phyloP scores from a whole-genome alignment of 2,329 filamentous ascomycete genomes.

The Onygenales sp. region DNA sequence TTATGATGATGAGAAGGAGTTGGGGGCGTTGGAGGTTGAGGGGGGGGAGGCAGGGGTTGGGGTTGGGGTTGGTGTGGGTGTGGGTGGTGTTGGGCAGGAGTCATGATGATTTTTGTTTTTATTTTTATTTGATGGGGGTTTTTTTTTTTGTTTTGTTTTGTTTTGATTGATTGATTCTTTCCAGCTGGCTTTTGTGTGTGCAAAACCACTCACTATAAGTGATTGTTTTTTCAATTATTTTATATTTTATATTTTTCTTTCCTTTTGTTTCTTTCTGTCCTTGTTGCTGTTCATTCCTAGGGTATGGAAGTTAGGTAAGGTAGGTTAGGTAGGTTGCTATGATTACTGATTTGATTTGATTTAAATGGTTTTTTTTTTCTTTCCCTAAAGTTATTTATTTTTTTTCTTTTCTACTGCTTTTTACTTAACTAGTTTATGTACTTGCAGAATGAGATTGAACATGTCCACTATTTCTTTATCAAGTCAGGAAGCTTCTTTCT shows the following conservation, averaged over 20 bases:
- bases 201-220: background rate
- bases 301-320: background rate
- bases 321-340: too few relatives aligned
- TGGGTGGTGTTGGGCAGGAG: background rate
- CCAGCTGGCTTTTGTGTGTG: constrained; percentile 7
- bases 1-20: constrained; percentile 35
- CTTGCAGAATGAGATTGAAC: too few relatives aligned
- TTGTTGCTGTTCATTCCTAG: constrained; percentile 7
- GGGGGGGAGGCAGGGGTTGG: background rate
- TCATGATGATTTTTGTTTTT: background rate
- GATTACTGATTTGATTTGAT: too few relatives aligned
- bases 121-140: background rate
- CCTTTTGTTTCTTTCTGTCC: constrained; percentile 12
- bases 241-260: constrained; percentile 13
- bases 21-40: constrained; percentile 19
- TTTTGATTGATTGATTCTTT: constrained; percentile 5
- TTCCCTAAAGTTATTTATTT: too few relatives aligned
- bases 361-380: too few relatives aligned
- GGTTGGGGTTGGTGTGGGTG: background rate
- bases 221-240: constrained; percentile 10
- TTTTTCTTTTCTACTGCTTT: too few relatives aligned
- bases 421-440: too few relatives aligned
- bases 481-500: too few relatives aligned
- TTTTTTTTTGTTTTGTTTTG: background rate
- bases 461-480: too few relatives aligned